These are phyloP conservation scores for Coix lacrymajobi DNA, from an alignment of 176 grass and related monocot species.

Conservation along the genomic window DNA sequence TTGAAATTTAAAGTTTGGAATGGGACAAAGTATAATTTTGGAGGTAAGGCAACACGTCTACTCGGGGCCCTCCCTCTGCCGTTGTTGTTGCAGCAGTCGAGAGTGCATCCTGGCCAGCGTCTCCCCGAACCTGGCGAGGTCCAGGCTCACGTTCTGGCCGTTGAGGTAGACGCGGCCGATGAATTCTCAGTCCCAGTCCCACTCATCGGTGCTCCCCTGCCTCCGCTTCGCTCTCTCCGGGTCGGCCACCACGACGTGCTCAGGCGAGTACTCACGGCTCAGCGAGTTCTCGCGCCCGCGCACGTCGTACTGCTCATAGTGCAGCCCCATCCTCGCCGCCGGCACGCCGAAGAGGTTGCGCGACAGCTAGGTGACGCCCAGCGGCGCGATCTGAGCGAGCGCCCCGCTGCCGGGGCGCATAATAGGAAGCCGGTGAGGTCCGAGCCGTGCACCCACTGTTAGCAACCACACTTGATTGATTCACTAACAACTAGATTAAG, in stretches of 20 bases:
- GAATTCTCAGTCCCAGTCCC: conserved; percentile 30
- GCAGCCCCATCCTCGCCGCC: conserved; percentile 43
- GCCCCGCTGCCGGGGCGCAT: conserved; percentile 17
- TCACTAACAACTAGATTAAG: no score
- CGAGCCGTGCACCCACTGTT: conserved; percentile 59
- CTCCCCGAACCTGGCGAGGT: conserved; percentile 33
- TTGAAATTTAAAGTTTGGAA: background rate
- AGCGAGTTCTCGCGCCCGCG: conserved; percentile 52
- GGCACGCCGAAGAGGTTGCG: conserved; percentile 39
- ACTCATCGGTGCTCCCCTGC: background rate
- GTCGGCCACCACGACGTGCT: conserved; percentile 29
- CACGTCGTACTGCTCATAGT: conserved; percentile 56
- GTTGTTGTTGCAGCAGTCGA: background rate
- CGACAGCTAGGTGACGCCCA: conserved; percentile 25
- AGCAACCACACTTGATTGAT: no score
- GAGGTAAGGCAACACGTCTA: background rate
- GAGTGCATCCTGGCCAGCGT: conserved; percentile 17
- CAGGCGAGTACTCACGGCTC: conserved; percentile 3
- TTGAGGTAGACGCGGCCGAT: conserved; percentile 36
- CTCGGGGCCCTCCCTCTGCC: background rate
- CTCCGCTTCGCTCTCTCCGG: conserved; percentile 20
- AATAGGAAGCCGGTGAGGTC: conserved; percentile 57
- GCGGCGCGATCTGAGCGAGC: conserved; percentile 54
- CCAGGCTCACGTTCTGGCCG: conserved; percentile 60
- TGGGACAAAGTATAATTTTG: background rate